phyloP scores from a whole-genome alignment of 257 asterid species.

The Solanum infundibuliforme region DNA sequence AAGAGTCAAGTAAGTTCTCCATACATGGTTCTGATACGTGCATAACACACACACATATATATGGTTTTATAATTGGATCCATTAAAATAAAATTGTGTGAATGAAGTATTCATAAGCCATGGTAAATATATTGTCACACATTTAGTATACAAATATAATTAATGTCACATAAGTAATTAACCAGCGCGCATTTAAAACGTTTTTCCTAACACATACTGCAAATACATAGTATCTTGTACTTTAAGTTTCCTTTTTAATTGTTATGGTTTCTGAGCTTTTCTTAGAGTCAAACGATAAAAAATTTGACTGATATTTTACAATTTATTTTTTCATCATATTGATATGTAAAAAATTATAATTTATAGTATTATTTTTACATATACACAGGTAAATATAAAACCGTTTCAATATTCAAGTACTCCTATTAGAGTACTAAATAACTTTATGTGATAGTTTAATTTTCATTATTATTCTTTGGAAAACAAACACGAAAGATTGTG shows the following conservation, averaged over 20 bases:
- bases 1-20: conserved; percentile 12
- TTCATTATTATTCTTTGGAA: not conserved
- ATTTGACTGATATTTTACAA: no score
- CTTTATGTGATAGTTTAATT: not conserved
- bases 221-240: not conserved
- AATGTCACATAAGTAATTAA: not conserved
- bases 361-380: no score
- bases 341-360: no score
- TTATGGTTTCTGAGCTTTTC: no score
- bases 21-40: not conserved
- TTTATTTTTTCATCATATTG: no score
- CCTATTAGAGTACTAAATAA: not conserved
- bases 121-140: not conserved
- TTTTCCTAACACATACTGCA: not conserved
- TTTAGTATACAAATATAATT: not conserved
- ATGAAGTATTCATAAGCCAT: not conserved
- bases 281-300: not conserved
- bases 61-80: not conserved
- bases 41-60: not conserved
- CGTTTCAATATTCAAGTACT: not conserved
- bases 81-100: not conserved
- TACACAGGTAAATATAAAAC: not conserved
- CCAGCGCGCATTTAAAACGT: not conserved
- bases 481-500: not conserved
- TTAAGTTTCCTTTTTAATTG: no score